Evolutionary conservation across 805 yeast genomes (phyloP).

Genomic region (Kuraishia molischiana): DNA sequence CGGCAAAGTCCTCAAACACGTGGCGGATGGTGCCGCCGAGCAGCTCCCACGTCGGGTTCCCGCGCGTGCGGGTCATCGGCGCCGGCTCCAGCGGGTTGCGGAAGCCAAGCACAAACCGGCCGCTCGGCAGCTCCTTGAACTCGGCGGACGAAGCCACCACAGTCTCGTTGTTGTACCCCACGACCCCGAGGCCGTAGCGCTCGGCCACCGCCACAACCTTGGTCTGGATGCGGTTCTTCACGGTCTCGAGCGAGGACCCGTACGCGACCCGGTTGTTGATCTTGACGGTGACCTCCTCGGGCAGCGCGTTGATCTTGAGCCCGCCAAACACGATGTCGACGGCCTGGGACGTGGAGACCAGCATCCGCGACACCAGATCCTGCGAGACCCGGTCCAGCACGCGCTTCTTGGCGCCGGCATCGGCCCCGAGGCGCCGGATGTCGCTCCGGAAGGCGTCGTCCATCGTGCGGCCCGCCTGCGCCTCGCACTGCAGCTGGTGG

Average conservation of each 20-base stretch:
- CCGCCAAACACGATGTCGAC: slow-evolving; percentile 38
- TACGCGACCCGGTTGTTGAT: slow-evolving; percentile 38
- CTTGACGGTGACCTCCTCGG: slow-evolving; percentile 32
- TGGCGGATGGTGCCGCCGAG: slow-evolving; percentile 40
- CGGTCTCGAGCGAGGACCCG: slow-evolving; percentile 27
- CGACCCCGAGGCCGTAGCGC: slow-evolving; percentile 25
- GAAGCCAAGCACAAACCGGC: slow-evolving; percentile 25
- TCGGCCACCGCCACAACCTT: slow-evolving; percentile 24
- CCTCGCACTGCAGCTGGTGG: slow-evolving; percentile 33
- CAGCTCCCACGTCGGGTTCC: slow-evolving; percentile 19
- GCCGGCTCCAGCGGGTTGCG: slow-evolving; percentile 19
- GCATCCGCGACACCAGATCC: slow-evolving; percentile 20
- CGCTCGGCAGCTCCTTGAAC: slow-evolving; percentile 24
- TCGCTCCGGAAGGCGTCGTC: slow-evolving; percentile 22
- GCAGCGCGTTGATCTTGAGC: slow-evolving; percentile 38
- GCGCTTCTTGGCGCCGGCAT: slow-evolving; percentile 24
- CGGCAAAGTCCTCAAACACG: slow-evolving; percentile 24
- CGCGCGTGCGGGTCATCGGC: slow-evolving; percentile 21
- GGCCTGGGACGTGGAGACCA: slow-evolving; percentile 38
- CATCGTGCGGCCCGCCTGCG: slow-evolving; percentile 29
- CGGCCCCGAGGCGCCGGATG: slow-evolving; percentile 27
- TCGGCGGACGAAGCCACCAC: slow-evolving; percentile 13
- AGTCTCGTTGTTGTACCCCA: slow-evolving; percentile 3
- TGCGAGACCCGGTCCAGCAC: slow-evolving; percentile 24
- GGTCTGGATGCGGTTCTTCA: slow-evolving; percentile 21